Evolutionary conservation across 768 basidiomycete species (phyloP).

Genomic region (Amanita molliuscula): DNA sequence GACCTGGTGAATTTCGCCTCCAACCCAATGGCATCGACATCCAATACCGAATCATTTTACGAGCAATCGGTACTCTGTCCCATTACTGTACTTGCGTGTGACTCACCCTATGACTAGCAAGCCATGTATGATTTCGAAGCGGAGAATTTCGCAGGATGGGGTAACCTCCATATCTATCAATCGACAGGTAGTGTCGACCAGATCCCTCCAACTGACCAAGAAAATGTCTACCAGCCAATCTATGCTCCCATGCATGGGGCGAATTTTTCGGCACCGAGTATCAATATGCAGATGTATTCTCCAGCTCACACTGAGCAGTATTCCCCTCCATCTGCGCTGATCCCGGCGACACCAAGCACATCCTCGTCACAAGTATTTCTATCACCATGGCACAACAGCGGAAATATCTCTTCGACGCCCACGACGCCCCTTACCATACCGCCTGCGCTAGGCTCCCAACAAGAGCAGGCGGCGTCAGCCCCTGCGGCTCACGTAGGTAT

Average conservation of each 20-base stretch:
- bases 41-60: neutral
- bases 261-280: neutral
- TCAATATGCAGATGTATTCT: neutral
- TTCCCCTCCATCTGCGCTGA: neutral
- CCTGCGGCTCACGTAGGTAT: neutral
- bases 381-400: neutral
- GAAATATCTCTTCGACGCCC: conserved; percentile 1
- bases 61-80: neutral
- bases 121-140: neutral
- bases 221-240: neutral
- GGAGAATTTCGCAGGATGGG: neutral
- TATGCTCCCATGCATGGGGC: neutral
- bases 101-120: neutral
- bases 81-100: neutral
- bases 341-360: neutral
- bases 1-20: conserved; percentile 2
- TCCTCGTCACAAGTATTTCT: neutral
- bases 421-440: conserved; percentile 1
- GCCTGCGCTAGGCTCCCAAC: neutral
- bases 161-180: neutral
- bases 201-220: neutral
- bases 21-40: neutral
- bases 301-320: neutral
- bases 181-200: neutral
- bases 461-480: neutral